Evolutionary conservation across 441 rosid species (phyloP).

Genomic region (Erysimum pusillum): DNA sequence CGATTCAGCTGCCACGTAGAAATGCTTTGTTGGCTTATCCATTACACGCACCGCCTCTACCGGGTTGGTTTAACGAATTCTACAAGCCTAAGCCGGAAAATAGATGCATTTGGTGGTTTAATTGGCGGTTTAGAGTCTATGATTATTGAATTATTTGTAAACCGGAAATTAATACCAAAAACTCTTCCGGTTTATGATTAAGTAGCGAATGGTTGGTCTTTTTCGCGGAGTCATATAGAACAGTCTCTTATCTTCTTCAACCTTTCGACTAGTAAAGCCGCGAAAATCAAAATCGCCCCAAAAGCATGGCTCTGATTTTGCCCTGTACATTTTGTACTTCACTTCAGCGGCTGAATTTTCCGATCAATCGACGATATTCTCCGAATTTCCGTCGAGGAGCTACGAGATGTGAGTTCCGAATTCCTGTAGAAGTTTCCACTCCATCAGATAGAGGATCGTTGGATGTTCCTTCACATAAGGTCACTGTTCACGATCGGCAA

Average conservation of each 20-base stretch:
- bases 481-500: conserved; percentile 81
- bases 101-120: neutral
- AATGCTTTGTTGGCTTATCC: neutral
- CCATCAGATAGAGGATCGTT: conserved; percentile 46
- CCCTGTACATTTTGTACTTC: conserved; percentile 36
- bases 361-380: conserved; percentile 26
- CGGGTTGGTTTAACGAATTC: too few relatives aligned
- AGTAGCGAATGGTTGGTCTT: conserved; percentile 24
- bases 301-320: conserved; percentile 36
- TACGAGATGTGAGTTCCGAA: conserved; percentile 59
- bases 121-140: neutral
- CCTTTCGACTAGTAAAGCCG: conserved; percentile 39
- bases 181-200: conserved; percentile 1
- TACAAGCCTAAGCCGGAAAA: too few relatives aligned
- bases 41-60: neutral
- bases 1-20: conserved; percentile 20
- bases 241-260: conserved; percentile 45
- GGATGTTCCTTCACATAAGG: conserved; percentile 70
- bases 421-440: conserved; percentile 55
- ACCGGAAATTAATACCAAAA: conserved; percentile 1
- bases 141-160: neutral
- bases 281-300: conserved; percentile 36
- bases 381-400: conserved; percentile 48
- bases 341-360: conserved; percentile 36
- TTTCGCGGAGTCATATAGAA: neutral